These are phyloP conservation scores for Phoenix roebelenii DNA, from an alignment of 176 grass and related monocot genomes.

Conservation along the genomic window DNA sequence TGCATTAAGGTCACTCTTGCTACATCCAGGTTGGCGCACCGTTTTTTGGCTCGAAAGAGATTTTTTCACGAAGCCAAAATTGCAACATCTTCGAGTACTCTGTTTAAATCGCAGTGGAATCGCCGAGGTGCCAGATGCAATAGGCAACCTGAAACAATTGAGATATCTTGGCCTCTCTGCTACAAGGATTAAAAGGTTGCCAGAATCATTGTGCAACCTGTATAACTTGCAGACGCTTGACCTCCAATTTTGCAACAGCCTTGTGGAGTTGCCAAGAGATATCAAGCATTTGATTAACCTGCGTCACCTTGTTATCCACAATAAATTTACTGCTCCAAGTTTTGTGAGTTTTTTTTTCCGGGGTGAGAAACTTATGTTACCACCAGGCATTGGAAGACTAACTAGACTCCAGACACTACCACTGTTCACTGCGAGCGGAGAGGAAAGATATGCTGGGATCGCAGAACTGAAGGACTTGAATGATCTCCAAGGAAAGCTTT, in stretches of 20 bases:
- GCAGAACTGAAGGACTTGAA: slow-evolving; percentile 36
- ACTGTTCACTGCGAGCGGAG: slow-evolving; percentile 19
- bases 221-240: slow-evolving; percentile 38
- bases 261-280: slow-evolving; percentile 26
- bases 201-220: slow-evolving; percentile 33
- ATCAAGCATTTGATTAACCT: slow-evolving; percentile 31
- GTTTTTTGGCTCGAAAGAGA: background rate
- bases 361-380: background rate
- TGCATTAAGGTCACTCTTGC: background rate
- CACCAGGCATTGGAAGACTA: slow-evolving; percentile 32
- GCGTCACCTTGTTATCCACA: slow-evolving; percentile 24
- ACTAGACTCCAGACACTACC: slow-evolving; percentile 30
- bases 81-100: slow-evolving; percentile 29
- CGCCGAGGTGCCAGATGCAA: slow-evolving; percentile 27
- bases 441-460: slow-evolving; percentile 21
- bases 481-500: slow-evolving; percentile 26
- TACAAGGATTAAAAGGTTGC: slow-evolving; percentile 20
- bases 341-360: background rate
- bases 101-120: slow-evolving; percentile 27
- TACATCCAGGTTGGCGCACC: background rate
- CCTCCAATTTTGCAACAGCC: slow-evolving; percentile 11
- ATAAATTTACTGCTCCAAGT: slow-evolving; percentile 8
- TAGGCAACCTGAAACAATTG: slow-evolving; percentile 33
- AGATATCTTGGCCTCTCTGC: slow-evolving; percentile 31
- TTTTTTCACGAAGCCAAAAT: background rate